phyloP scores from a whole-genome alignment of 1,139 yeast genomes.

The Candida dubliniensis region DNA sequence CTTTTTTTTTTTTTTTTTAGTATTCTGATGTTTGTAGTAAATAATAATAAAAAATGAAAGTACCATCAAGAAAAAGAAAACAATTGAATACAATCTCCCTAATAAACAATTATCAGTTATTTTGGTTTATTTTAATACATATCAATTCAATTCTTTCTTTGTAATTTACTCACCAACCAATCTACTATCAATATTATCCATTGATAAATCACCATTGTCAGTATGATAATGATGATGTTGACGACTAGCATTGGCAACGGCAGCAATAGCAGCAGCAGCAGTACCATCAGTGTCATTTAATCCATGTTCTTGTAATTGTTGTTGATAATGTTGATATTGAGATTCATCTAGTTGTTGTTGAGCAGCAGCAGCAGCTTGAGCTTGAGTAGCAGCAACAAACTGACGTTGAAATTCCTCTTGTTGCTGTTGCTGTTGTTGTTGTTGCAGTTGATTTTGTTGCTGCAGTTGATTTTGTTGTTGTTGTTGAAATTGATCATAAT shows the following conservation, averaged over 20 bases:
- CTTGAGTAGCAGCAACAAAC: conserved; percentile 26
- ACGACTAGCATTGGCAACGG: conserved; percentile 38
- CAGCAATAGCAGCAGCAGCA: conserved; percentile 47
- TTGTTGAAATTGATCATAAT: conserved; percentile 7
- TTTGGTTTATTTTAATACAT: no score
- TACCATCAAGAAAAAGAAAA: neutral
- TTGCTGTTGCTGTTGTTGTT: conserved; percentile 30
- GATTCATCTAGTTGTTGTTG: conserved; percentile 30
- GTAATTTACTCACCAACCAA: conserved; percentile 43
- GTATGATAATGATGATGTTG: conserved; percentile 27
- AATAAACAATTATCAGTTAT: no score
- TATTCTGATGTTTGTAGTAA: no score
- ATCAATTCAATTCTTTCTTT: no score
- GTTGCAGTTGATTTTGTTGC: conserved; percentile 14
- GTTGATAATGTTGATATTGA: conserved; percentile 32
- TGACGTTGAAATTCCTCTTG: conserved; percentile 44
- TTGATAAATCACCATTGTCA: conserved; percentile 38
- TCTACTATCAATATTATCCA: conserved; percentile 50
- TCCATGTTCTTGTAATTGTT: conserved; percentile 22
- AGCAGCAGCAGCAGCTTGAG: conserved; percentile 42
- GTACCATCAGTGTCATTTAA: conserved; percentile 25
- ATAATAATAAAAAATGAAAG: neutral
- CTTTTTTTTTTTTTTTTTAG: no score
- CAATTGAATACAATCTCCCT: no score
- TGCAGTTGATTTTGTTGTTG: conserved; percentile 9